Evolutionary conservation across 108 stramenopile genomes (phyloP), one percentile per base, ranked within the genome.

Genomic region (Cylindrotheca fusiformis): DNA sequence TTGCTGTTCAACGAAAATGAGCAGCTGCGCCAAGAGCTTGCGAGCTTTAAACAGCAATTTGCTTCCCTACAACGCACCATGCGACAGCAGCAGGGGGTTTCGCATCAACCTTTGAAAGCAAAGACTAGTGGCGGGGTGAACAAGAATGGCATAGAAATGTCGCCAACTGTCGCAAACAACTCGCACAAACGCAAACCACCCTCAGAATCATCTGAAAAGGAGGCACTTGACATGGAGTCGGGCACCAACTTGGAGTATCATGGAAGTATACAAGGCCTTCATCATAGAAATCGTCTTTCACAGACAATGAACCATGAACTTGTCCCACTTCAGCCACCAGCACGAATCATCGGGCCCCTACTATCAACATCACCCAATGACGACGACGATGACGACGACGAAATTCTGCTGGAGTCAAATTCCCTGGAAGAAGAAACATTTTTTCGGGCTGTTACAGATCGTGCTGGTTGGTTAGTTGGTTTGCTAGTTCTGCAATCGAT

Each of bases 401-500:
- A 6, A 14, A 6, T 23, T 6, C 55, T 6, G 25, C 55, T 5
- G 32, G 18, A 32, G 6, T 32, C 25, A 5, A 4, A 5, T n/a
- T 32, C 12, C 55, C 6, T 48, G 24, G 60, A 69, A 52, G 46
- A 54, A 31, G 32, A 45, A 18, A 46, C 81, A 30, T 85, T 85
- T 45, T 58, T 30, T 46, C 64, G 71, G 4, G 32, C 65, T 32
- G 58, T 91, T 36, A 61, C 69, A 29, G 95, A 96, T 55, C 78
- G 95, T 6, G 86, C 78, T 0, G 65, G 80, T 2, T 96, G 95
- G 95, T 72, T 96, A 48, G 90, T 94, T 17, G 95, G 95, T 23
- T 76, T 97, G 8, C 58, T 97, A 25, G 52, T 90, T 10, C 65
- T 97, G 29, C 96, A 97, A 73, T 84, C 82, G 2, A 72, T 87